phyloP scores from a whole-genome alignment of 805 yeast genomes.

The Yarrowia hollandica region DNA sequence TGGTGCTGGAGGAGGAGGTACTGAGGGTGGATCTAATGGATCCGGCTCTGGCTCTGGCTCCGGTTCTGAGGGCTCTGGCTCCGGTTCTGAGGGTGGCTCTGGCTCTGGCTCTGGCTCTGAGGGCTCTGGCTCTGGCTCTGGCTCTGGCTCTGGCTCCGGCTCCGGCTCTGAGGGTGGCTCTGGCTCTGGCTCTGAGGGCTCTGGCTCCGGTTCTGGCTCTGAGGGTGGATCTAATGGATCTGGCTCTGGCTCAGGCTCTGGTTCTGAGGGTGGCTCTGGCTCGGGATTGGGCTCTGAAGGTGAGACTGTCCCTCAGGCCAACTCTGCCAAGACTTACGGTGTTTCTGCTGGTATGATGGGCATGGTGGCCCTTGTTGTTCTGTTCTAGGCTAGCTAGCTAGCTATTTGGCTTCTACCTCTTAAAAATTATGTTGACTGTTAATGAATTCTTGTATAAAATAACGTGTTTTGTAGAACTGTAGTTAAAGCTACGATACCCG shows the following conservation, averaged over 20 bases:
- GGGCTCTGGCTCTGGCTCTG: slow-evolving; percentile 18
- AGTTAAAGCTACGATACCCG: no score
- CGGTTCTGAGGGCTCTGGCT: background rate
- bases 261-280: slow-evolving; percentile 12
- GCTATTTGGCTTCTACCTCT: slow-evolving; percentile 16
- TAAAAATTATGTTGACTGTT: background rate
- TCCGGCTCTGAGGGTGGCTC: slow-evolving; percentile 19
- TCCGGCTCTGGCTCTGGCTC: background rate
- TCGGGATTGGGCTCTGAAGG: slow-evolving; percentile 22
- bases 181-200: background rate
- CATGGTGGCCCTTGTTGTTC: slow-evolving; percentile 5
- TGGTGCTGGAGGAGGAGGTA: slow-evolving; percentile 20
- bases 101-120: slow-evolving; percentile 22
- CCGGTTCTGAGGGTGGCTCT: no score
- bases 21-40: background rate
- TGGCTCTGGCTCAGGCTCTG: slow-evolving; percentile 21
- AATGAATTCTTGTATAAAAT: background rate
- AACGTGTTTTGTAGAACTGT: background rate
- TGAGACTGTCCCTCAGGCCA: slow-evolving; percentile 7
- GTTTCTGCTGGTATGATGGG: slow-evolving; percentile 18
- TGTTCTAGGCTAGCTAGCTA: slow-evolving; percentile 5
- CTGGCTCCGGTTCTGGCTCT: slow-evolving; percentile 6
- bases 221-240: background rate
- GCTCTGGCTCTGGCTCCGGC: slow-evolving; percentile 21
- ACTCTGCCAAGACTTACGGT: slow-evolving; percentile 24